phyloP scores from a whole-genome alignment of 257 asterid genomes.

The Solanum piurae region DNA sequence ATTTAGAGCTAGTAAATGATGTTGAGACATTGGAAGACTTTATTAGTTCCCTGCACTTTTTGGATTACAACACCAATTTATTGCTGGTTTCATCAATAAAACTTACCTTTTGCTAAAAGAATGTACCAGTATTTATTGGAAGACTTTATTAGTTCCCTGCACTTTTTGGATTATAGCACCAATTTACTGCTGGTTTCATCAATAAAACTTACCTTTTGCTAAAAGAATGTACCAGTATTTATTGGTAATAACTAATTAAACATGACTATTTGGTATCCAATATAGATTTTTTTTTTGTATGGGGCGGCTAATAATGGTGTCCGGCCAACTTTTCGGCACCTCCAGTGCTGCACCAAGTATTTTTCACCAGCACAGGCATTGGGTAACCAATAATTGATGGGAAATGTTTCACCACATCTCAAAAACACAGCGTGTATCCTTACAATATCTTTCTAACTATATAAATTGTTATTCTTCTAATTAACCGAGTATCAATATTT shows the following conservation, averaged over 20 bases:
- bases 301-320: too few relatives aligned
- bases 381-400: too few relatives aligned
- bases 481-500: neutral
- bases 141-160: neutral
- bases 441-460: neutral
- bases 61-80: neutral
- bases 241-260: neutral
- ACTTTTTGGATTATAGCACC: neutral
- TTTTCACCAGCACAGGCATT: too few relatives aligned
- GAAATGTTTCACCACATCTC: neutral
- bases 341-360: too few relatives aligned
- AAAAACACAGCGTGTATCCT: neutral
- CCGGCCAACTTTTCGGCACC: too few relatives aligned
- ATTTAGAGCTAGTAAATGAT: neutral
- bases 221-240: neutral
- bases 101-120: neutral
- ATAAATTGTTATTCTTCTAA: neutral
- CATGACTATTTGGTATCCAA: neutral
- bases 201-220: neutral
- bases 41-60: neutral
- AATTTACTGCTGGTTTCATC: neutral
- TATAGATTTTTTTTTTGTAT: neutral
- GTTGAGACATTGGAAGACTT: neutral
- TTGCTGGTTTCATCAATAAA: neutral
- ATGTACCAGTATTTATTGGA: neutral